Evolutionary conservation across 1,139 yeast species (phyloP).

Genomic region (Ogataea hybrid): DNA sequence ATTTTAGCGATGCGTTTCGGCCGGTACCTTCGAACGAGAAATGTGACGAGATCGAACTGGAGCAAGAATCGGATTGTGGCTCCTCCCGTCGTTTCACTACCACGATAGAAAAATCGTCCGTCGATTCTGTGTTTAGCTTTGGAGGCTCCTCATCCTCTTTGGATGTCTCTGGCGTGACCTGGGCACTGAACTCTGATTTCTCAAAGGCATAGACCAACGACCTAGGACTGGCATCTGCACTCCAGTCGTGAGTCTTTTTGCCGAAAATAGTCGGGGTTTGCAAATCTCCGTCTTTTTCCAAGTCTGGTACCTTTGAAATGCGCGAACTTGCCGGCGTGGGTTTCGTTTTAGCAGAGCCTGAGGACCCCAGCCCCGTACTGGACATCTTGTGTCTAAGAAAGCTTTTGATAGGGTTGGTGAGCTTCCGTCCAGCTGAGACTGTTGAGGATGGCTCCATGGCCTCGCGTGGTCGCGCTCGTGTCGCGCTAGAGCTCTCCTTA

Average conservation of each 20-base stretch:
- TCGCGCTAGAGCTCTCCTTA: conserved; percentile 28
- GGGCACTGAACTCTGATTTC: neutral
- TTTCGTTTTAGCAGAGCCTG: neutral
- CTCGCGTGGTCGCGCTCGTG: conserved; percentile 19
- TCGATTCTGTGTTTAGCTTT: conserved; percentile 14
- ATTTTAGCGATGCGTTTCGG: conserved; percentile 52
- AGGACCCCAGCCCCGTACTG: conserved; percentile 10
- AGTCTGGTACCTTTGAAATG: neutral
- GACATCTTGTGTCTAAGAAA: conserved; percentile 28
- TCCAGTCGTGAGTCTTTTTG: conserved; percentile 29
- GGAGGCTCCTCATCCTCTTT: neutral
- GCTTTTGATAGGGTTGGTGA: conserved; percentile 23
- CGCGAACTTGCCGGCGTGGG: neutral
- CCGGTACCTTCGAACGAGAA: conserved; percentile 55
- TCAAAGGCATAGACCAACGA: conserved; percentile 11
- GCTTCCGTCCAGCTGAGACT: conserved; percentile 16
- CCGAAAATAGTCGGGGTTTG: conserved; percentile 24
- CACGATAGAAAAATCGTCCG: conserved; percentile 24
- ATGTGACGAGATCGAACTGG: conserved; percentile 37
- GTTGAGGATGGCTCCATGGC: conserved; percentile 9
- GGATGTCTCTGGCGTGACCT: neutral
- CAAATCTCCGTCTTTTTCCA: neutral
- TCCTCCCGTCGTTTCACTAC: conserved; percentile 15
- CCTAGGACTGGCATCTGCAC: conserved; percentile 17
- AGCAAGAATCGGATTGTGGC: conserved; percentile 4